Evolutionary conservation across 768 basidiomycete genomes (phyloP), one percentile per base, ranked within the genome.

Genomic region (Hypholoma fasciculare): DNA sequence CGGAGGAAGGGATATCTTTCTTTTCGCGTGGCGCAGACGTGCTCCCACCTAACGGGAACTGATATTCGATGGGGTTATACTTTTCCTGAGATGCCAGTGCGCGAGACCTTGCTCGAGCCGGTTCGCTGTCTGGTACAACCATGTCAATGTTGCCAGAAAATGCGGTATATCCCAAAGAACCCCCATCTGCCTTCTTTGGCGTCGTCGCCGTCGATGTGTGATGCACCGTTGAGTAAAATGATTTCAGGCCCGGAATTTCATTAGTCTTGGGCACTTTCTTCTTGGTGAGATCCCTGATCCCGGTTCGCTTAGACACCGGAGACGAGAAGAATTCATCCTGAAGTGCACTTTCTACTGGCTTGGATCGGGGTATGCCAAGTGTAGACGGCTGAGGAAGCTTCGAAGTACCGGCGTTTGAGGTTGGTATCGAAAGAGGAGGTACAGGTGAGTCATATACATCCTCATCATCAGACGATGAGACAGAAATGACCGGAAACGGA

Each of bases 241-340:
- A 49, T 39, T 62, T 60, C n/a, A 66, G 57, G 20, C 55, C 39
- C 14, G n/a, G 34, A 17, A 17, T 8, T 1, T 34, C 16, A 16
- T 43, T 16, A 3, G 55, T 53, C 6, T 30, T 20, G 47, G 51
- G 11, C 4, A 9, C 48, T 53, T 61, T 62, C 40, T 61, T 66
- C 49, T 58, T 66, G 8, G 63, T 64, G n/a, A 65, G 63, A 39
- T 63, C 63, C n/a, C 57, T 58, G 52, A 64, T 50, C 14, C 55
- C 59, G 23, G 53, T 13, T 44, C 59, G 53, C 17, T 53, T 54
- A 14, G 52, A 49, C 1, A 47, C 40, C 2, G 50, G 56, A 1
- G 57, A 52, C 9, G 34, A 46, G 4, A 47, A 27, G 38, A 34
- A 16, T 14, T 7, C 49, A 19, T 42, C n/a, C 27, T 42, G 37